Conservation (phyloP, 2,329 filamentous ascomycete genomes). For the Chaetothyriales sp. region DNA sequence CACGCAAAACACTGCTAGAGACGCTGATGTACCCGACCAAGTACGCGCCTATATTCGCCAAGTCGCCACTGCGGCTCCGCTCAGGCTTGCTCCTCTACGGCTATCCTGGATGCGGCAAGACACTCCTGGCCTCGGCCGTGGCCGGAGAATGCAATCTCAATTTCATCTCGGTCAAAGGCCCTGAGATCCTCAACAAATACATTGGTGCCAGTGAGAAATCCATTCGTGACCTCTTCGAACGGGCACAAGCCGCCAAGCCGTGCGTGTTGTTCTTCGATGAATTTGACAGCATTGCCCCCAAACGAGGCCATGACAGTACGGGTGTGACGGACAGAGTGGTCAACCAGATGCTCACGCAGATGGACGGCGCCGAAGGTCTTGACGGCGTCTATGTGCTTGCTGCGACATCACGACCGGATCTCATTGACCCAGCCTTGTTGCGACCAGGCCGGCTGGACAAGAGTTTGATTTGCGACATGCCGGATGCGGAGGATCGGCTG, state of each 20-base stretch:
- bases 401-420: constrained; percentile 79
- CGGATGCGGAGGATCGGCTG: constrained; percentile 60
- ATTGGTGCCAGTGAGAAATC: constrained; percentile 96
- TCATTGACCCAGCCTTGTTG: constrained; percentile 87
- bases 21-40: constrained; percentile 95
- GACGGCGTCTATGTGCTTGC: constrained; percentile 93
- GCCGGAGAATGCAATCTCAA: constrained; percentile 95
- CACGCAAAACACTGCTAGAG: constrained; percentile 80
- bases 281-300: constrained; percentile 94
- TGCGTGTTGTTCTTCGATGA: constrained; percentile 98
- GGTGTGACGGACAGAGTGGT: constrained; percentile 98
- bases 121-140: constrained; percentile 86
- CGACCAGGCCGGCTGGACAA: constrained; percentile 90
- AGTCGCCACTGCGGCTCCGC: constrained; percentile 85
- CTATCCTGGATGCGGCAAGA: constrained; percentile 93
- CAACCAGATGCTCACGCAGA: constrained; percentile 94
- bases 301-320: constrained; percentile 90
- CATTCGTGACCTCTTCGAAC: constrained; percentile 86
- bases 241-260: constrained; percentile 76
- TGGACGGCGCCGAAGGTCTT: constrained; percentile 94
- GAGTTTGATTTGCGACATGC: constrained; percentile 81
- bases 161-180: constrained; percentile 96
- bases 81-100: constrained; percentile 89
- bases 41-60: constrained; percentile 93
- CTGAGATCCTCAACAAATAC: constrained; percentile 97